These are phyloP conservation scores for Thalia dealbata DNA, from an alignment of 176 grass and related monocot species.

Conservation along the genomic window DNA sequence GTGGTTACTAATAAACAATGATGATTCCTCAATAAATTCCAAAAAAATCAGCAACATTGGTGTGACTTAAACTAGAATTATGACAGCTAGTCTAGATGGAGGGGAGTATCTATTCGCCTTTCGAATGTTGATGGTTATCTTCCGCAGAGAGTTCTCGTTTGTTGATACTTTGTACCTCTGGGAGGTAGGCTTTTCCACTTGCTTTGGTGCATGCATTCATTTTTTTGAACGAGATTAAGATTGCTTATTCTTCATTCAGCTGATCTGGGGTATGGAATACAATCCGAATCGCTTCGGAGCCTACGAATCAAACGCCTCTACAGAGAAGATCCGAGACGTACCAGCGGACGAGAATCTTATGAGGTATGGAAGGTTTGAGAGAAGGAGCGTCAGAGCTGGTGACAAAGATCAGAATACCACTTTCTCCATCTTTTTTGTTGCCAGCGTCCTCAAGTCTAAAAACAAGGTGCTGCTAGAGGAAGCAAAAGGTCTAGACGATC, in stretches of 20 bases:
- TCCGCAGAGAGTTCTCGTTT: constrained; percentile 93
- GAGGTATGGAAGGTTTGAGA: constrained; percentile 70
- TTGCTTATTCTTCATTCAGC: constrained; percentile 43
- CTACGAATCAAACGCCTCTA: constrained; percentile 38
- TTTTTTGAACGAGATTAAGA: no score
- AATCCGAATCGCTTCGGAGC: constrained; percentile 65
- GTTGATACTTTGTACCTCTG: constrained; percentile 90
- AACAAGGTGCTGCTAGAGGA: constrained; percentile 52
- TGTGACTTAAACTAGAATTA: background rate
- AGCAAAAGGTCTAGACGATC: constrained; percentile 88
- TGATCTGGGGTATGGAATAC: constrained; percentile 98
- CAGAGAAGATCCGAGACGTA: background rate
- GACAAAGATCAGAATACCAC: constrained; percentile 38
- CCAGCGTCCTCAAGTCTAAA: constrained; percentile 65
- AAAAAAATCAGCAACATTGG: background rate
- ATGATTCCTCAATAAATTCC: no score
- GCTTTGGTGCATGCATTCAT: no score
- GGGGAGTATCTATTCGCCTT: constrained; percentile 96
- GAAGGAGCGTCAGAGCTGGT: constrained; percentile 37
- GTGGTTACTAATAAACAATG: no score
- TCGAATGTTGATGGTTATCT: constrained; percentile 95
- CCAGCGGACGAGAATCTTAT: constrained; percentile 43
- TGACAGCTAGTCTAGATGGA: constrained; percentile 77
- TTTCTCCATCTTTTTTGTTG: constrained; percentile 73
- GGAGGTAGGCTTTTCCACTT: constrained; percentile 45